These are phyloP conservation scores for Neurospora tetrasperma DNA, from an alignment of 495 filamentous ascomycete species.

Conservation along the genomic window DNA sequence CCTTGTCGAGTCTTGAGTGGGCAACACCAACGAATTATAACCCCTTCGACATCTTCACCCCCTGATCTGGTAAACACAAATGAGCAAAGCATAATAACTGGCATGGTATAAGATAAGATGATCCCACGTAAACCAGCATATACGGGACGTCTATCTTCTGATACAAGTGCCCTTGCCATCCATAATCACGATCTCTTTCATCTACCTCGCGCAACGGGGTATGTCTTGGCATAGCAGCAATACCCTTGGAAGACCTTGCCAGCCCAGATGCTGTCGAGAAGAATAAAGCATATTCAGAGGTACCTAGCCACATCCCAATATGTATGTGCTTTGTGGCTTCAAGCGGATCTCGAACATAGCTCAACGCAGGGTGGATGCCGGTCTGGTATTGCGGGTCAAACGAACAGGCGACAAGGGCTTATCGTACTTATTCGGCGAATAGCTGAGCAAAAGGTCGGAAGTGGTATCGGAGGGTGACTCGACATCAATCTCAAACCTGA, in stretches of 20 bases:
- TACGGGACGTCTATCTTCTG: not conserved
- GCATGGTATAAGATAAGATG: not conserved
- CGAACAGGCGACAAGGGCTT: not conserved
- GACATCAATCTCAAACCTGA: not conserved
- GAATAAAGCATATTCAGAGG: not conserved
- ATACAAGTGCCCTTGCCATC: not conserved
- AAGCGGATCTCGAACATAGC: not conserved
- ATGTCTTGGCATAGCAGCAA: not conserved
- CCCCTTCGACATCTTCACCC: not conserved
- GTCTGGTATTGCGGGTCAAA: not conserved
- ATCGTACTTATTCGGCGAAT: conserved; percentile 1
- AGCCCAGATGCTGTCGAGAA: not conserved
- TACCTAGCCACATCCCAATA: not conserved
- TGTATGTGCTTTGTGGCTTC: not conserved
- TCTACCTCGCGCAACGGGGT: not conserved
- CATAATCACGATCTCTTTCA: not conserved
- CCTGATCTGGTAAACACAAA: not conserved
- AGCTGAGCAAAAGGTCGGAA: not conserved
- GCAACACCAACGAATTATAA: not conserved
- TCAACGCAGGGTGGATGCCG: not conserved
- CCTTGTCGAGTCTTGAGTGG: not conserved
- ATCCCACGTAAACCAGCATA: not conserved
- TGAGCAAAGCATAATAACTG: not conserved
- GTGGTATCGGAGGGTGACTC: conserved; percentile 1
- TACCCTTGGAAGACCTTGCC: not conserved